Evolutionary conservation across 768 basidiomycete species (phyloP), one percentile per base, ranked within the genome.

Genomic region (Agrocybe praecox): DNA sequence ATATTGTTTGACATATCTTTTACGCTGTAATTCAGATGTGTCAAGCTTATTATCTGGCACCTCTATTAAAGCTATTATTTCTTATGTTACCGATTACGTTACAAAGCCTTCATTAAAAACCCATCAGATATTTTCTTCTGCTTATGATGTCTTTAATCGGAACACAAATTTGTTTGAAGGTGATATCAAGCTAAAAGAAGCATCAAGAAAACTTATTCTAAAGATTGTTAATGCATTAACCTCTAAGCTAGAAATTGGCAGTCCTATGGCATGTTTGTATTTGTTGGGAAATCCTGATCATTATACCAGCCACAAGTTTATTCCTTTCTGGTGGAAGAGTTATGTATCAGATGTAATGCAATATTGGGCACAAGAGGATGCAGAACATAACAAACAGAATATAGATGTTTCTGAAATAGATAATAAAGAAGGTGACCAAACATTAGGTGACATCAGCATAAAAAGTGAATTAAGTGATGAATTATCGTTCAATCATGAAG

Each of bases 21-120:
- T 22, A 2, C 11, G 46, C 8, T 24, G 19, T 4, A 48, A 48
- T 29, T 24, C 46, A 15, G 49, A 49, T 49, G 49, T 49, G 9
- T 5, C 29, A 6, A 49, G 49, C 50, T 50, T 76, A 2, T 46
- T 69, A 9, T 74, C 72, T 4, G 72, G 75, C 0, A 74, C 72
- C 2, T 62, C 69, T 1, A 60, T 77, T 1, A 72, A 74, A 32
- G 69, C 71, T 10, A 61, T 73, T 2, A 58, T 74, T 0, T 64
- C 67, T 6, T 76, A 76, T 65, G 63, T 76, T 11, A 57, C 69
- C 2, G 70, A 72, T 49, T 71, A 73, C 56, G 60, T 73, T 17
- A 67, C 65, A 1, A 72, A 73, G 15, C 29, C 49, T 34, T 11
- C 49, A 2, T 21, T 49, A 6, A 49, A 49, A 34, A 49, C 49